These are phyloP conservation scores for Calycina herbarum DNA, from an alignment of 2,329 filamentous ascomycete genomes.

Conservation along the genomic window DNA sequence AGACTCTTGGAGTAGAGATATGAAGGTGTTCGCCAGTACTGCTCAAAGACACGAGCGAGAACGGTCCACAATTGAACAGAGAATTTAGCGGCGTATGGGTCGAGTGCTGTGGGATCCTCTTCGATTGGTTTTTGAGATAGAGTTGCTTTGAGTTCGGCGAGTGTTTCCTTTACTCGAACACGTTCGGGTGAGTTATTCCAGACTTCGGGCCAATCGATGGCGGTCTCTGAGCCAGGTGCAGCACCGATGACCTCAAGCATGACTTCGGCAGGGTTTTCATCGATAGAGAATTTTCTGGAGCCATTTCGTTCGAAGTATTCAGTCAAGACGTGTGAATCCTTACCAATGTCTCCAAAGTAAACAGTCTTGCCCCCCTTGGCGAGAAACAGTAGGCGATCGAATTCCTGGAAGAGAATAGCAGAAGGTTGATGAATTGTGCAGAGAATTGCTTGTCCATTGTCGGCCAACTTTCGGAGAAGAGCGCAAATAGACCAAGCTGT, in stretches of 20 bases:
- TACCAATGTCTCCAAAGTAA: slow-evolving; percentile 78
- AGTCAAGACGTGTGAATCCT: slow-evolving; percentile 66
- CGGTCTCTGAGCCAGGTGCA: slow-evolving; percentile 60
- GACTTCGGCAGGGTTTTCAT: slow-evolving; percentile 81
- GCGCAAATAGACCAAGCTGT: slow-evolving; percentile 91
- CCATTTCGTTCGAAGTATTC: slow-evolving; percentile 77
- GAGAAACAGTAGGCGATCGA: slow-evolving; percentile 78
- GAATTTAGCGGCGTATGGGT: slow-evolving; percentile 65
- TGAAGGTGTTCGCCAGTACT: slow-evolving; percentile 66
- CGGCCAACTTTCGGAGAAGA: slow-evolving; percentile 84
- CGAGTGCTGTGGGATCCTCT: slow-evolving; percentile 34
- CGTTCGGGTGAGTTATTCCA: slow-evolving; percentile 58
- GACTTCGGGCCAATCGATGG: slow-evolving; percentile 62
- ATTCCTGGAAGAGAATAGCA: slow-evolving; percentile 90
- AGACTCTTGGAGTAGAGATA: slow-evolving; percentile 47
- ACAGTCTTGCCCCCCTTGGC: slow-evolving; percentile 74
- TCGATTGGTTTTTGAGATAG: slow-evolving; percentile 37
- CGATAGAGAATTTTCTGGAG: slow-evolving; percentile 60
- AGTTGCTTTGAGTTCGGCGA: slow-evolving; percentile 52
- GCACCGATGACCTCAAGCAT: slow-evolving; percentile 67
- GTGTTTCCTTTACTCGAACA: slow-evolving; percentile 43
- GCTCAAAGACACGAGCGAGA: slow-evolving; percentile 59
- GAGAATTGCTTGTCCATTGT: slow-evolving; percentile 88
- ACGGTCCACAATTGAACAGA: slow-evolving; percentile 55
- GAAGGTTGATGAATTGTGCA: slow-evolving; percentile 98